Evolutionary conservation across 306 rosid genomes (phyloP), one percentile per base, ranked within the genome.

Genomic region (Pyrus pyrifolia): DNA sequence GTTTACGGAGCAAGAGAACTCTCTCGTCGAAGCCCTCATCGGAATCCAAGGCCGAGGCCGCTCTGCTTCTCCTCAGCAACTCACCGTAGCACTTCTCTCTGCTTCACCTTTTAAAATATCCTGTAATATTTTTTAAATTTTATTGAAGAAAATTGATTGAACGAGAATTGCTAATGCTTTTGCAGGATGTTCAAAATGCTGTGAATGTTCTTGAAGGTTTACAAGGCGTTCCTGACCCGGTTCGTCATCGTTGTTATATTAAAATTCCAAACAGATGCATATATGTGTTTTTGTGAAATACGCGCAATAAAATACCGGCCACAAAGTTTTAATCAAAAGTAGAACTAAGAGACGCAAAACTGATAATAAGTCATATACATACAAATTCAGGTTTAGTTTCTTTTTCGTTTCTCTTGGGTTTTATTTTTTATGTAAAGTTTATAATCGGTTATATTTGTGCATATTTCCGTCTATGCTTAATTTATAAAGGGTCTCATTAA

Each of bases 31-130:
- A 60, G 90, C 96, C 2, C 92, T 93, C 68, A 63, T 93, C 29
- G 98, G 98, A 40, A 85, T 85, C 77, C 94, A 88, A 84, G 98
- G 98, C 77, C 91, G 96, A n/a, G 98, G 98, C 31, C 97, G 96
- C 60, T 86, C 96, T 67, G 89, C 96, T 76, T 88, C 98, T 70
- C 85, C 94, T 33, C 87, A 90, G 18, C 98, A 91, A 68, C 94
- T 94, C 81, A 75, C 33, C 30, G 97, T 94, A 60, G 46, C 44
- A 21, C 11, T 70, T 2, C 53, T 51, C 12, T 9, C 45, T 42
- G 14, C 17, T 35, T 35, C 49, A n/a, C 51, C 12, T 73, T 3
- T n/a, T 17, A 57, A 58, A 58, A 51, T 51, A 4, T 58, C 23
- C 11, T 58, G 29, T 8, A 4, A 57, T 57, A 3, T 51, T 51